A percentile compares a stretch with the other conserved stretches of the same genome.
Conservation (phyloP, 2,329 filamentous ascomycete species). For the Hymenoscyphus occultus region DNA sequence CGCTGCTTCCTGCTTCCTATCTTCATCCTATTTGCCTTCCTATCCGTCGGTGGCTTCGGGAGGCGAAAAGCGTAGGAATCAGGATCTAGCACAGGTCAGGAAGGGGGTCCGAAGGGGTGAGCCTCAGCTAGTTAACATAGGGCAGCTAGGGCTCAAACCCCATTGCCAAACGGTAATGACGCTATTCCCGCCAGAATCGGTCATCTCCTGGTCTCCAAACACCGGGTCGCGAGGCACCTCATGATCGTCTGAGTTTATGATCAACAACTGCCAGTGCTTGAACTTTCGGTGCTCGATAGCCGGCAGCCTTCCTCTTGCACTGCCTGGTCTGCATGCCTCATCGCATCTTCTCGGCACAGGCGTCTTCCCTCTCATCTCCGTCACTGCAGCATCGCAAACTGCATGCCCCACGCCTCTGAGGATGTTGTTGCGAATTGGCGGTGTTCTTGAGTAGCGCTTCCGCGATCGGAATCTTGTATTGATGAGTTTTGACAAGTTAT, state of each 20-base stretch:
- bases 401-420: slow-evolving; percentile 12
- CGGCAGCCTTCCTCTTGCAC: neutral
- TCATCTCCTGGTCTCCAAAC: slow-evolving; percentile 2
- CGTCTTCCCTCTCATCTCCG: slow-evolving; percentile 29
- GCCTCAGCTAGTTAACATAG: neutral
- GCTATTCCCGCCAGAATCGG: neutral
- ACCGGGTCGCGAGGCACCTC: neutral
- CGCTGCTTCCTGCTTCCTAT: slow-evolving; percentile 17
- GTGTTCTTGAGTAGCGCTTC: neutral
- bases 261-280: neutral
- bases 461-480: neutral
- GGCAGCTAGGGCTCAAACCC: neutral
- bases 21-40: slow-evolving; percentile 20
- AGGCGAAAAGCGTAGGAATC: slow-evolving; percentile 1
- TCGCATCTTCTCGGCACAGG: neutral
- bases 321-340: neutral
- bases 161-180: neutral
- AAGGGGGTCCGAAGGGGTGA: neutral
- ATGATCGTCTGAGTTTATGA: neutral
- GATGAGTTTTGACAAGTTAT: neutral
- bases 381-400: slow-evolving; percentile 24
- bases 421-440: neutral
- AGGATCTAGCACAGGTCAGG: neutral
- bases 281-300: neutral
- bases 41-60: slow-evolving; percentile 21